Percentiles rank a stretch among this genome's conserved stretches.
Evolutionary conservation across 192 early-diverging fungal species (phyloP).

Genomic region (Linnemannia schmuckeri): DNA sequence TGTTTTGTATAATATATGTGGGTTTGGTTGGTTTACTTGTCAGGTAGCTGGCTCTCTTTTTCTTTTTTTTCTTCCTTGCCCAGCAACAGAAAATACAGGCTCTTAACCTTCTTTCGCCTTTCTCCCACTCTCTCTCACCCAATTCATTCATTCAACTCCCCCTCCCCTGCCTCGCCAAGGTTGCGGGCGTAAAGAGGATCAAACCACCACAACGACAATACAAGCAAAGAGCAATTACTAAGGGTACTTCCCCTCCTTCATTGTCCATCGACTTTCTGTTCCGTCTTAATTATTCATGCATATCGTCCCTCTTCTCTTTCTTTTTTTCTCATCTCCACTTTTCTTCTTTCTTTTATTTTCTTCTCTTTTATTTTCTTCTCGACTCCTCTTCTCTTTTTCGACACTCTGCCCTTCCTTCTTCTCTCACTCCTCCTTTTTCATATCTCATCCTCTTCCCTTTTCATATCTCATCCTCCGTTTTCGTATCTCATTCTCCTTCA

Average conservation of each 20-base stretch:
- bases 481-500: background rate
- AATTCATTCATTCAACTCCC: background rate
- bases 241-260: background rate
- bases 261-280: background rate
- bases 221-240: background rate
- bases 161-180: background rate
- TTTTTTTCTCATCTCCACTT: background rate
- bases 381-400: background rate
- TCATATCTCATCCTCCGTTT: background rate
- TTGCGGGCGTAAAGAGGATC: background rate
- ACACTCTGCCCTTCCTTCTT: background rate
- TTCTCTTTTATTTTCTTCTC: background rate
- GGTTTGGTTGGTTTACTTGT: background rate
- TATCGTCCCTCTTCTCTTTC: background rate
- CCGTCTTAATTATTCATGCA: background rate
- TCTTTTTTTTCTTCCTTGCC: background rate
- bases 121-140: background rate
- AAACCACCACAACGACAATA: background rate
- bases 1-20: background rate
- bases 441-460: background rate
- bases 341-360: background rate
- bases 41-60: background rate
- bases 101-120: background rate
- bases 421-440: no score
- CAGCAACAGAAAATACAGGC: background rate